Evolutionary conservation across 169 alveolate species (phyloP).

Genomic region (Eimeria brunetti): DNA sequence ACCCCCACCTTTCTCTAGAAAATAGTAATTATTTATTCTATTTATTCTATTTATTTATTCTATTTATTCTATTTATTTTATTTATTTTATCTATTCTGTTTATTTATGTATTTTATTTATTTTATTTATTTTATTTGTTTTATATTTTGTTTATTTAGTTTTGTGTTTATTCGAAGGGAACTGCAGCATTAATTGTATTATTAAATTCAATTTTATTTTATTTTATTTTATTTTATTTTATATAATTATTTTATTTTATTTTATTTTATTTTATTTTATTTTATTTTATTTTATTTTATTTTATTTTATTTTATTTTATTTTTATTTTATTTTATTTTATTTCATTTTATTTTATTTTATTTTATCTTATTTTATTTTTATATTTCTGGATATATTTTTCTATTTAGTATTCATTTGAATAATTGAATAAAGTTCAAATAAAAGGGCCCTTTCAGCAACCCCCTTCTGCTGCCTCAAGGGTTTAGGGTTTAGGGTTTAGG

Average conservation of each 20-base stretch:
- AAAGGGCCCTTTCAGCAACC: too few relatives aligned
- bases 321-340: too few relatives aligned
- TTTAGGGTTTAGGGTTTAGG: too few relatives aligned
- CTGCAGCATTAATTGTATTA: constrained; percentile 82
- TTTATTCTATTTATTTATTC: neutral
- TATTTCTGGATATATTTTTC: too few relatives aligned
- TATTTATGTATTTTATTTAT: neutral
- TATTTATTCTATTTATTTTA: neutral
- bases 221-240: neutral
- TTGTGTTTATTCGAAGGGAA: constrained; percentile 88
- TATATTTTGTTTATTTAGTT: neutral
- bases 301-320: too few relatives aligned
- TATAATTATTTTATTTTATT: neutral
- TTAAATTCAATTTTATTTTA: neutral
- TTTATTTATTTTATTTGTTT: too few relatives aligned
- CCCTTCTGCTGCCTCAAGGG: too few relatives aligned
- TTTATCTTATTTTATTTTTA: too few relatives aligned
- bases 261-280: neutral
- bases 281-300: too few relatives aligned
- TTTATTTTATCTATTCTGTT: neutral
- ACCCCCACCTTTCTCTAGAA: constrained; percentile 83
- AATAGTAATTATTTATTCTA: neutral
- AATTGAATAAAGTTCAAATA: too few relatives aligned
- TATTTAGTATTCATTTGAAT: too few relatives aligned
- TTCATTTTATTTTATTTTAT: too few relatives aligned